Base-by-base conservation (phyloP, 1,284 basidiomycete genomes). In the Flammula alnicola region DNA sequence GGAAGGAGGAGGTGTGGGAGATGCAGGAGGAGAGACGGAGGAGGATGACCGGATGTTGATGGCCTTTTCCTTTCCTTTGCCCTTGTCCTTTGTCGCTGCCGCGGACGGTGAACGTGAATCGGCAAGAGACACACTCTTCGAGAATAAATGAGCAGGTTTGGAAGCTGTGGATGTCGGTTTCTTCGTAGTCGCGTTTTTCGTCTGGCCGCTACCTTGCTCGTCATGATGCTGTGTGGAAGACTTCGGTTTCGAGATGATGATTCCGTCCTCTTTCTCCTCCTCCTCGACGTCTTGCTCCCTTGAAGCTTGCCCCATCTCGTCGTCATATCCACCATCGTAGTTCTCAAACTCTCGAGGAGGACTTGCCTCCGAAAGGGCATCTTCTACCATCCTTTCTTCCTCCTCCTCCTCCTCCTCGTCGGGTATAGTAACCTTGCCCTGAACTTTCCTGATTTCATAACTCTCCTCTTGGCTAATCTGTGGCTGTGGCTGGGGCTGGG, bases 341-440 rank as follows among this genome's bases (percentile, higher is more conserved):
- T 48, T 17, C 11, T 23, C 25, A 9, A 19, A 11, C 2, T 30
- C 16, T 17, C 32, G 37, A 11, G 53, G 51, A n/a, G 42, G 51
- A 23, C 37, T 27, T 6, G 54, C 44, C 20, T 60, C 50, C 3
- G 59, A 56, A 25, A 58, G 56, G 9, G 54, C 45, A 22, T 52
- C 58, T 35, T 59, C 54, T 1, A 54, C 45, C 39, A 52, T 52
- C 17, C 49, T 47, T 27, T 57, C 57, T 39, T 59, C 58, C 19
- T 55, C 59, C 30, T 59, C 48, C 12, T 51, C 46, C 4, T 45
- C 32, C 20, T 51, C 54, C 26, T 58, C 53, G 17, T 49, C 47
- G n/a, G 11, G n/a, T 19, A 25, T 6, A 12, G 3, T 35, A 31
- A 40, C 11, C 29, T 48, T 47, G 3, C 31, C 44, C 0, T 29